Conservation (phyloP, 345 rosid genomes). For the Diplotaxis tenuifolia region DNA sequence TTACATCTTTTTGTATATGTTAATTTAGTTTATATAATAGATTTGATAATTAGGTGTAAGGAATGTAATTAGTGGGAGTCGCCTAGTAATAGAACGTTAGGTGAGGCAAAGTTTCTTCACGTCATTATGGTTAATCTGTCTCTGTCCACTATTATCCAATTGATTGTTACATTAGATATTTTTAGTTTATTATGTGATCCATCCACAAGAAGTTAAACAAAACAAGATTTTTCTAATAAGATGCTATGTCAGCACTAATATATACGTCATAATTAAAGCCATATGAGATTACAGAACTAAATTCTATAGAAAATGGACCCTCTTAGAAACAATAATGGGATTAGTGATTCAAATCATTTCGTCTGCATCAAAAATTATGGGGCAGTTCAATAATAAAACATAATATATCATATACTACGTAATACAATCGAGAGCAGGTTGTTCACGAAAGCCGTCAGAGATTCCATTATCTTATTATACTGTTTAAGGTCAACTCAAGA, state of each 20-base stretch:
- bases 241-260: not conserved
- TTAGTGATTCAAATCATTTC: too few relatives aligned
- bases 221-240: not conserved
- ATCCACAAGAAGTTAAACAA: not conserved
- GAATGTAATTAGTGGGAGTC: slow-evolving; percentile 11
- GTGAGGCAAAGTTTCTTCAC: slow-evolving; percentile 9
- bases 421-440: too few relatives aligned
- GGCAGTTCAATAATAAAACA: too few relatives aligned
- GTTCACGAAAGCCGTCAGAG: not conserved
- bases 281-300: too few relatives aligned
- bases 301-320: too few relatives aligned
- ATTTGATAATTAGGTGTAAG: slow-evolving; percentile 13
- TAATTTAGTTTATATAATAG: not conserved
- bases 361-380: too few relatives aligned
- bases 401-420: too few relatives aligned
- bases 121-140: slow-evolving; percentile 11
- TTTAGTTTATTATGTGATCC: slow-evolving; percentile 4
- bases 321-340: too few relatives aligned
- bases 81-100: slow-evolving; percentile 17
- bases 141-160: slow-evolving; percentile 2
- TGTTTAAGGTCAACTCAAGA: not conserved
- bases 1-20: not conserved
- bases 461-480: not conserved
- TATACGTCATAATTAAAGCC: not conserved
- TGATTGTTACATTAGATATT: slow-evolving; percentile 26